phyloP scores from a whole-genome alignment of 441 rosid species.

The Syzygium syzygioides region DNA sequence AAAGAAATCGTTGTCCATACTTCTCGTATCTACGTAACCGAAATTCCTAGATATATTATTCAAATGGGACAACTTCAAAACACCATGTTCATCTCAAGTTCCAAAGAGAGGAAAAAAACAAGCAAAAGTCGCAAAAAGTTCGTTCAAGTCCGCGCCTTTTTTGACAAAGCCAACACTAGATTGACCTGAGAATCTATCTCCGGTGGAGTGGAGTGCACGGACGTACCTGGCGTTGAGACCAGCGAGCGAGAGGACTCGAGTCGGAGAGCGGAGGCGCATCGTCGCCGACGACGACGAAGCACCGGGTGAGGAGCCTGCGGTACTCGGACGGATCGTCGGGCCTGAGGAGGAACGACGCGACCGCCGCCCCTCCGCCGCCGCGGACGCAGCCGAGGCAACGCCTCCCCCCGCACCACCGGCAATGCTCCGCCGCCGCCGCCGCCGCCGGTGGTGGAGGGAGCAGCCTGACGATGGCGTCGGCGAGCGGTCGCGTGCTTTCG shows the following conservation, averaged over 20 bases:
- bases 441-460: conserved; percentile 11
- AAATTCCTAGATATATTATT: neutral
- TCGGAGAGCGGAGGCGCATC: conserved; percentile 36
- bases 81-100: neutral
- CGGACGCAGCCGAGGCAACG: conserved; percentile 27
- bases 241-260: conserved; percentile 21
- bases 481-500: conserved; percentile 34
- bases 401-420: conserved; percentile 23
- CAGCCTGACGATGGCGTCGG: conserved; percentile 28
- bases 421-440: neutral
- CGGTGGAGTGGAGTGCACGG: neutral
- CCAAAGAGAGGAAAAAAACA: neutral
- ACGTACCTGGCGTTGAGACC: conserved; percentile 65
- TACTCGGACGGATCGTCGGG: conserved; percentile 53
- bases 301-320: conserved; percentile 41
- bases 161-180: neutral
- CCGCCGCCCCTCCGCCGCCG: conserved; percentile 21
- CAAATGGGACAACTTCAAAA: neutral
- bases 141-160: neutral
- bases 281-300: conserved; percentile 44
- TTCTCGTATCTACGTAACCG: neutral
- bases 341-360: conserved; percentile 34
- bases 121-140: neutral
- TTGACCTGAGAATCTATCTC: neutral
- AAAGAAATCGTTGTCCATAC: neutral